These are phyloP conservation scores for Schwanniomyces pseudopolymorphus DNA, from an alignment of 805 yeast genomes.

Conservation along the genomic window DNA sequence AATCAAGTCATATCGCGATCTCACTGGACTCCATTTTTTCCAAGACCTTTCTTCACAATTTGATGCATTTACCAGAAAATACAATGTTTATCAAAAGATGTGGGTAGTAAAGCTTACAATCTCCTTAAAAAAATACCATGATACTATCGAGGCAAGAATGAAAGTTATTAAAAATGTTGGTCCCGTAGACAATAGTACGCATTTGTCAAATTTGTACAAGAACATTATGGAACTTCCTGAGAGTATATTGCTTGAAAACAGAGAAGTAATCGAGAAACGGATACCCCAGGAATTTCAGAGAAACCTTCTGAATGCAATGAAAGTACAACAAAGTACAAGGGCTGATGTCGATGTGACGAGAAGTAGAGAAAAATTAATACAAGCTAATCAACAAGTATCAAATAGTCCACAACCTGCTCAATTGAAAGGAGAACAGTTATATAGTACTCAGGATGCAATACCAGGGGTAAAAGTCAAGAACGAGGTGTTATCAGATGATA, in stretches of 20 bases:
- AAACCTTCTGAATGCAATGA: not conserved
- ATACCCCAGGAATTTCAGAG: not conserved
- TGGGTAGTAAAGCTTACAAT: constrained; percentile 9
- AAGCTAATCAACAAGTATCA: not conserved
- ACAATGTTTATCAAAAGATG: constrained; percentile 5
- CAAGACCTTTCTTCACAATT: constrained; percentile 3
- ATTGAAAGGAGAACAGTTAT: not conserved
- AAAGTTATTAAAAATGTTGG: not conserved
- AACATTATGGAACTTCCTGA: not conserved
- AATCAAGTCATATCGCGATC: constrained; percentile 3
- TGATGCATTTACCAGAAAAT: constrained; percentile 2
- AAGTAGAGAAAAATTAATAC: not conserved
- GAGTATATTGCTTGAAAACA: not conserved
- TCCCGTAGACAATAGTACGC: not conserved
- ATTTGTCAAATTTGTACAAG: not conserved
- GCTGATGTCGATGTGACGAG: not conserved
- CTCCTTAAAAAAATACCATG: constrained; percentile 9
- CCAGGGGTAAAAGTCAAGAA: not conserved
- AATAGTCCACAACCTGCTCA: not conserved
- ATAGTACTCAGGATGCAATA: not conserved
- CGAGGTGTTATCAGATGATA: constrained; percentile 3
- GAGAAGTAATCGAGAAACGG: not conserved
- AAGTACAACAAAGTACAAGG: not conserved
- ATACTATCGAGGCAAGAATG: constrained; percentile 12
- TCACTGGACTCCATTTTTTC: constrained; percentile 1